phyloP scores from a whole-genome alignment of 345 rosid species.

The Kandelia obovata region DNA sequence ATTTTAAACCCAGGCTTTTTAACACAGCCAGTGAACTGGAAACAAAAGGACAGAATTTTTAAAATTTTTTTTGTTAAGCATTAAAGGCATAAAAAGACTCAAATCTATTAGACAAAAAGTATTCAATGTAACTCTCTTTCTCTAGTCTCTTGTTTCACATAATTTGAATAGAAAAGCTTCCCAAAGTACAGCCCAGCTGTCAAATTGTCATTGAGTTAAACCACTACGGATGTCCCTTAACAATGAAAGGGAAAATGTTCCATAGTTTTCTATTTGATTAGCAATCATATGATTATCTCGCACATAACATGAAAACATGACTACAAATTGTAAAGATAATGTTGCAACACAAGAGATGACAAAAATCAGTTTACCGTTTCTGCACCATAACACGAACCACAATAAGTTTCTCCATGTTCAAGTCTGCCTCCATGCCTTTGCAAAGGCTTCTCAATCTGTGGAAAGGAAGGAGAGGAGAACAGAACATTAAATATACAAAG shows the following conservation, averaged over 20 bases:
- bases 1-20: no score
- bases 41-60: no score
- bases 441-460: conserved; percentile 33
- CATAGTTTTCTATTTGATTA: neutral
- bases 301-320: neutral
- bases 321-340: neutral
- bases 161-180: no score
- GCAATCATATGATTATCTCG: neutral
- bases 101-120: no score
- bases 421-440: conserved; percentile 36
- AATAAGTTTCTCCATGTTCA: conserved; percentile 25
- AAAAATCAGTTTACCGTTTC: conserved; percentile 24
- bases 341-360: neutral
- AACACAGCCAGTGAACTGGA: no score
- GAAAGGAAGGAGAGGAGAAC: neutral
- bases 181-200: no score
- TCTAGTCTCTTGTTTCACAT: no score
- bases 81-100: no score
- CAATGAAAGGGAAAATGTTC: neutral
- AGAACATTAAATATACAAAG: no score
- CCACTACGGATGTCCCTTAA: neutral
- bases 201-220: no score
- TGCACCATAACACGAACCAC: conserved; percentile 35
- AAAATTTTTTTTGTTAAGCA: no score
- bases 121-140: no score